Evolutionary conservation across 805 yeast species (phyloP), one percentile per base, ranked within the genome.

Genomic region (Candida alai): DNA sequence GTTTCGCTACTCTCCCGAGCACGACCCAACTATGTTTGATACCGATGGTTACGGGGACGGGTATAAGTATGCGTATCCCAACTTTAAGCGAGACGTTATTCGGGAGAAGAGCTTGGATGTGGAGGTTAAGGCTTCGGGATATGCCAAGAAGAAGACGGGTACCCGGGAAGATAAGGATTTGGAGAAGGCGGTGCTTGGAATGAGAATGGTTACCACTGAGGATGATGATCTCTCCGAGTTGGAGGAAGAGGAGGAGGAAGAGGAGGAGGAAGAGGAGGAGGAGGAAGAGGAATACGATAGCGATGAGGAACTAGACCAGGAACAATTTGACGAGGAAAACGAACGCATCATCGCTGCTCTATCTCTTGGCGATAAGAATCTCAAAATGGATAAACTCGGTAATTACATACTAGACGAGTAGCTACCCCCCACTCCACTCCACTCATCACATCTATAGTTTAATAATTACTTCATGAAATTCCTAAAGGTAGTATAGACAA

Each of bases 121-220:
- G n/a, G 77, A 80, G 43, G 94, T 93, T 2, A 81, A 83, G 49
- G 98, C 98, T 1, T 86, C 96, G 1, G 99, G 99, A 1, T 87
- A 73, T 50, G 62, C 65, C 14, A 73, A 65, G 43, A 52, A 51
- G 42, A 36, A 23, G 22, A 49, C 57, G 6, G 54, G 57, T 4
- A 45, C 47, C 25, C 59, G 57, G 32, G 74, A 71, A 37, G 73
- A 65, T 28, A 70, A 73, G 48, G 89, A 83, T 35, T 68, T 88
- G 47, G 96, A 88, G 54, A 70, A 67, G 24, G 96, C 95, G 2
- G 78, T 88, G 32, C 70, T 73, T 24, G 62, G 70, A 3, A 80
- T 80, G 87, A 72, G 86, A 60, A 64, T 64, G 4, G 57, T 64
- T 2, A 51, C 49, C 4, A 41, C 44, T 13, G 54, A 55, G 3